Percentiles rank a stretch among this genome's conserved stretches.
phyloP scores from a whole-genome alignment of 176 grass and related monocot species.

The Thinopyrum elongatum region DNA sequence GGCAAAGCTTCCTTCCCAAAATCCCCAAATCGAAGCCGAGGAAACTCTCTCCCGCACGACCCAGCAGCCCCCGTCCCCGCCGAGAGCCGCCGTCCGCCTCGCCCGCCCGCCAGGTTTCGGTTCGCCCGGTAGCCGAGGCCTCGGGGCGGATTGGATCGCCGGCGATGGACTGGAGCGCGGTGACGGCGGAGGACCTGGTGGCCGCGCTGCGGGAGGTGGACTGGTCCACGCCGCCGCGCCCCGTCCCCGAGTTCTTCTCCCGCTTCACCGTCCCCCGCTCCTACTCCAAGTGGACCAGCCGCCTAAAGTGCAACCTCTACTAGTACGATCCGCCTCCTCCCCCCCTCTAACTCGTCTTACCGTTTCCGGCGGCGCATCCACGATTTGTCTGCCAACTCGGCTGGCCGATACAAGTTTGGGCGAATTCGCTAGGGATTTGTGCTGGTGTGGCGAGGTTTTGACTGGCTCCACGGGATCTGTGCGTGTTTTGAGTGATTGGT shows the following conservation, averaged over 20 bases:
- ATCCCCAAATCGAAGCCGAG: neutral
- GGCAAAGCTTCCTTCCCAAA: neutral
- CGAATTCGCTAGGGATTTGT: neutral
- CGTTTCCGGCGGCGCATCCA: neutral
- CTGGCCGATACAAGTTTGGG: neutral
- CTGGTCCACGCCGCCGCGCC: constrained; percentile 92
- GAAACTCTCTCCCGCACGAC: constrained; percentile 2
- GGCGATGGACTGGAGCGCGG: constrained; percentile 98
- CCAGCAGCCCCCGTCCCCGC: neutral
- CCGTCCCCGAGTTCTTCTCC: constrained; percentile 95
- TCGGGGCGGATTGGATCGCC: constrained; percentile 1
- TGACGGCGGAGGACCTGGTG: constrained; percentile 95
- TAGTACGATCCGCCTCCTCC: constrained; percentile 62
- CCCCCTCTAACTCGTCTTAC: neutral
- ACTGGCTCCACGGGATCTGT: neutral
- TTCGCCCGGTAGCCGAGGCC: neutral
- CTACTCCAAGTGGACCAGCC: constrained; percentile 98
- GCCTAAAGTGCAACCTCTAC: constrained; percentile 99
- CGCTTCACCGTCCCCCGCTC: constrained; percentile 94
- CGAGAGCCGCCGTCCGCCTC: neutral
- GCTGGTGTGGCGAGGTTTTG: neutral
- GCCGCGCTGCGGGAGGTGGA: constrained; percentile 96
- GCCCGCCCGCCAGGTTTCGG: constrained; percentile 20
- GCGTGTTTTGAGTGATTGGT: neutral
- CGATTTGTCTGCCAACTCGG: neutral